Conservation (phyloP, 108 stramenopile species). For the Nitzschia sp. region DNA sequence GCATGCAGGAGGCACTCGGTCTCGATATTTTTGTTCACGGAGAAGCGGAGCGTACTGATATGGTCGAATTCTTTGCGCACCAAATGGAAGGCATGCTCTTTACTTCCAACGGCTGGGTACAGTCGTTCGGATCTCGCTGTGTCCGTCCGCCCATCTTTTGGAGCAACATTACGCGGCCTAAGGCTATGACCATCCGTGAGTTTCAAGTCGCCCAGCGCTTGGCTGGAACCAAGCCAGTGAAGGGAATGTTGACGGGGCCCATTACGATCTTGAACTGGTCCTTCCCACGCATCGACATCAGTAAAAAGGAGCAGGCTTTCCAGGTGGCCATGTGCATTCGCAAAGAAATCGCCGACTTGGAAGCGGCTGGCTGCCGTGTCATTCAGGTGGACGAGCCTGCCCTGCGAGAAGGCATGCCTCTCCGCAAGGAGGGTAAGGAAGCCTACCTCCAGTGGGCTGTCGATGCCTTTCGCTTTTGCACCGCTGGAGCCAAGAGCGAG, state of each 20-base stretch:
- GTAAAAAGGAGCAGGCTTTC: conserved; percentile 65
- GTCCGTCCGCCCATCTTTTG: conserved; percentile 73
- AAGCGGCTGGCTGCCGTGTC: conserved; percentile 59
- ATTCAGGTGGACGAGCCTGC: conserved; percentile 81
- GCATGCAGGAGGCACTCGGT: conserved; percentile 64
- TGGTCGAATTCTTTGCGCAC: conserved; percentile 77
- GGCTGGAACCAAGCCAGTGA: conserved; percentile 61
- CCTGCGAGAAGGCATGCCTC: conserved; percentile 69
- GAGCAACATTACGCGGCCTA: conserved; percentile 49
- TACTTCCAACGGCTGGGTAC: conserved; percentile 69
- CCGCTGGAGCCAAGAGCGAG: conserved; percentile 45
- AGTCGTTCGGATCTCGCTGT: conserved; percentile 70
- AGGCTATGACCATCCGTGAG: conserved; percentile 67
- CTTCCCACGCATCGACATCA: conserved; percentile 67
- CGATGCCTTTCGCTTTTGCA: conserved; percentile 66
- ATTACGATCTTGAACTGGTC: conserved; percentile 84
- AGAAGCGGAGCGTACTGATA: conserved; percentile 76
- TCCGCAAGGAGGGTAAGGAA: conserved; percentile 34
- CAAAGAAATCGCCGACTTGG: conserved; percentile 65
- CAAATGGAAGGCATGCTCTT: conserved; percentile 66
- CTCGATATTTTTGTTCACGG: conserved; percentile 76
- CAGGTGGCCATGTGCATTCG: conserved; percentile 63
- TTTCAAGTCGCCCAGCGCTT: conserved; percentile 67
- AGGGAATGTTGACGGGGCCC: conserved; percentile 81
- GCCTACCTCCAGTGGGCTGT: no score